Percentiles rank a stretch among this genome's conserved stretches.
Conservation (phyloP, 1,139 yeast species). For the Taphrina wiesneri region DNA sequence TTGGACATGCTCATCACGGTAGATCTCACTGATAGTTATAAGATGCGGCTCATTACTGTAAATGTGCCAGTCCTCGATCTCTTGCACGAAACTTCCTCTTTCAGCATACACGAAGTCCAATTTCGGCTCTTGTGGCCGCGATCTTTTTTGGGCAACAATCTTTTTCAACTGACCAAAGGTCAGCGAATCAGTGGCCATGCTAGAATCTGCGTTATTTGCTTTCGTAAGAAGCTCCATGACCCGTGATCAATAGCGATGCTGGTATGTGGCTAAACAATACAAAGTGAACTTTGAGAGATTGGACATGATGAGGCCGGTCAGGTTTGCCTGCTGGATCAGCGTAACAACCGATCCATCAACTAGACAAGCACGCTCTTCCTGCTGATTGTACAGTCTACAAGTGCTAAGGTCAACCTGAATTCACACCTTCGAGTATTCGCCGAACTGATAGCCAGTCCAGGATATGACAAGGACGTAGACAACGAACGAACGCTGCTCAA, state of each 20-base stretch:
- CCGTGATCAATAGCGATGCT: background rate
- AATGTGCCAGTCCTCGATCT: constrained; percentile 47
- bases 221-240: background rate
- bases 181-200: constrained; percentile 22
- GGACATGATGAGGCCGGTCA: too few species aligned
- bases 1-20: background rate
- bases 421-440: too few species aligned
- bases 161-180: constrained; percentile 24
- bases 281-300: too few species aligned
- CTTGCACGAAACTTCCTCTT: constrained; percentile 41
- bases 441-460: too few species aligned
- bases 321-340: too few species aligned
- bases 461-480: too few species aligned
- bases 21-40: background rate
- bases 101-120: constrained; percentile 43
- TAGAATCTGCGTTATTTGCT: background rate
- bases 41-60: constrained; percentile 41
- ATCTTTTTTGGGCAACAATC: background rate
- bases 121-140: constrained; percentile 37
- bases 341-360: too few species aligned
- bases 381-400: too few species aligned
- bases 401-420: too few species aligned
- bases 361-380: too few species aligned
- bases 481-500: too few species aligned
- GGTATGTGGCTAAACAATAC: background rate